phyloP scores from a whole-genome alignment of 345 rosid genomes.

The Citrus trifoliata region DNA sequence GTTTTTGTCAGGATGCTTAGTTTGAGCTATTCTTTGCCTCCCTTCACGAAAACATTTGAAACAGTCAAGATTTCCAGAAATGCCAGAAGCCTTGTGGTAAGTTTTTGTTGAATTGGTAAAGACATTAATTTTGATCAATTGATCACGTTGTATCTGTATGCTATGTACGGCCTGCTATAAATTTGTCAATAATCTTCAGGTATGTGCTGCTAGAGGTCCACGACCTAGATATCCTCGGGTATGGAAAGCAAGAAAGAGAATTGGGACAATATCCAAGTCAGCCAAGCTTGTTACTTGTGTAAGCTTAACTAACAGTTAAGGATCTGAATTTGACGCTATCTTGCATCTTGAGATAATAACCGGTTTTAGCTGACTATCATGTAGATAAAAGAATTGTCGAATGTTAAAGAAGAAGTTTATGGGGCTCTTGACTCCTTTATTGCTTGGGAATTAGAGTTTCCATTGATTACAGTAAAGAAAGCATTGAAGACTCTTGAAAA shows the following conservation, averaged over 20 bases:
- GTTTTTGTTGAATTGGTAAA: slow-evolving; percentile 14
- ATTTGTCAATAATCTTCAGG: slow-evolving; percentile 36
- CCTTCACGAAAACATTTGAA: slow-evolving; percentile 38
- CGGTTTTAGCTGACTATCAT: neutral
- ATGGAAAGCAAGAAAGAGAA: slow-evolving; percentile 67
- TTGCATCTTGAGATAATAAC: slow-evolving; percentile 7
- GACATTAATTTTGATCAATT: neutral
- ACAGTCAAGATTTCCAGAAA: slow-evolving; percentile 24
- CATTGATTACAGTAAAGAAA: slow-evolving; percentile 78
- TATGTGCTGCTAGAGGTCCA: slow-evolving; percentile 87
- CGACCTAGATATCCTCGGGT: slow-evolving; percentile 89
- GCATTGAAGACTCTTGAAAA: slow-evolving; percentile 78
- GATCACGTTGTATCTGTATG: neutral
- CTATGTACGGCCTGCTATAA: neutral
- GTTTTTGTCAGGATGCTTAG: slow-evolving; percentile 48
- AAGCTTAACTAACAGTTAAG: slow-evolving; percentile 8
- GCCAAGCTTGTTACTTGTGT: slow-evolving; percentile 71
- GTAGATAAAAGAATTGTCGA: slow-evolving; percentile 68
- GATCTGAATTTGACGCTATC: slow-evolving; percentile 4
- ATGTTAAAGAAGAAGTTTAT: slow-evolving; percentile 91
- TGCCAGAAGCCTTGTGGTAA: slow-evolving; percentile 49
- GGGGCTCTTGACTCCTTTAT: slow-evolving; percentile 92
- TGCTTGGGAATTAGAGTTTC: slow-evolving; percentile 97
- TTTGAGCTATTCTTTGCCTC: slow-evolving; percentile 51
- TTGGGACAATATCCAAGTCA: slow-evolving; percentile 83